Conservation (phyloP, 495 filamentous ascomycete species). For the Penicillium coprophilum region DNA sequence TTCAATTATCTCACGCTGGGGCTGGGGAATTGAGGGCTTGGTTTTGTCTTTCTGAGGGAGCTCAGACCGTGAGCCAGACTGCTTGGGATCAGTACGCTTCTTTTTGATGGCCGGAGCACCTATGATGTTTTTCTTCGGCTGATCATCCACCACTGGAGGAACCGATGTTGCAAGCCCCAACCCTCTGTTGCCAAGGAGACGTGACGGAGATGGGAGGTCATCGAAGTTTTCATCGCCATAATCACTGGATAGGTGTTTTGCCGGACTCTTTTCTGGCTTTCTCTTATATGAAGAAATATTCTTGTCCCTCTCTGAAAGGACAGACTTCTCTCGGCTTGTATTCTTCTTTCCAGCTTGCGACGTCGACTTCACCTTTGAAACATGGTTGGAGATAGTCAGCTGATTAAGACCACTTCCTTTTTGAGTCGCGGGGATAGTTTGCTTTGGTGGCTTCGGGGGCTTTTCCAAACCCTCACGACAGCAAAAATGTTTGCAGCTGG, state of each 20-base stretch:
- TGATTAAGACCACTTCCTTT: constrained; percentile 29
- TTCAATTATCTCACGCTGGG: constrained; percentile 3
- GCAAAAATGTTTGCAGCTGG: constrained; percentile 76
- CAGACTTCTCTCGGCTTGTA: neutral
- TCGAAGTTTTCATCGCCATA: constrained; percentile 37
- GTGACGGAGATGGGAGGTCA: constrained; percentile 44
- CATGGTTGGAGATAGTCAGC: constrained; percentile 23
- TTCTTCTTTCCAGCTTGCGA: constrained; percentile 1
- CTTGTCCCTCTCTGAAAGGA: neutral
- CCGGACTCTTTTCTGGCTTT: neutral
- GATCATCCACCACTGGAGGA: neutral
- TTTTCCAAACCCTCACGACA: constrained; percentile 87
- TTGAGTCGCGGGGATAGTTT: constrained; percentile 9
- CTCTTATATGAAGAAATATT: neutral
- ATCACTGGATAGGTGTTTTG: constrained; percentile 31
- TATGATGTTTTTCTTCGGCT: neutral
- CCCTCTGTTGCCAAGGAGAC: constrained; percentile 17
- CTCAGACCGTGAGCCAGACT: neutral
- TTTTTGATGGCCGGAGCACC: neutral
- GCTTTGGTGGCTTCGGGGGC: constrained; percentile 58
- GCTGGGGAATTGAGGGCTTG: neutral
- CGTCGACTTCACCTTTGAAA: neutral
- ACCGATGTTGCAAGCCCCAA: neutral
- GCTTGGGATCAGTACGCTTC: neutral
- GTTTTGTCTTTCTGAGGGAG: neutral